These are phyloP conservation scores for Viola odorata DNA, from an alignment of 345 rosid genomes.

Conservation along the genomic window DNA sequence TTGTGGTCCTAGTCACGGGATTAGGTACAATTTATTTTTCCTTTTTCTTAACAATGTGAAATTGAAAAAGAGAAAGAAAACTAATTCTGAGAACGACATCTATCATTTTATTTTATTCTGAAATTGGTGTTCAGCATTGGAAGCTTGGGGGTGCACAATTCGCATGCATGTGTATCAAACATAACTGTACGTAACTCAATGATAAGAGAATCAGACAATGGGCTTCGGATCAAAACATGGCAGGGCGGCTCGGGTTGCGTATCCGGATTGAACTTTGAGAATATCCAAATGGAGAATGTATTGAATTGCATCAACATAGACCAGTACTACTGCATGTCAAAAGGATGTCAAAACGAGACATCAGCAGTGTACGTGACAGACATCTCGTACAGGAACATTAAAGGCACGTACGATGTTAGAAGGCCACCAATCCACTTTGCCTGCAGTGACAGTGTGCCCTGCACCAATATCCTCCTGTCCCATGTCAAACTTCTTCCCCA, in stretches of 20 bases:
- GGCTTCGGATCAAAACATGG: slow-evolving; percentile 91
- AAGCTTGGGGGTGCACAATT: slow-evolving; percentile 88
- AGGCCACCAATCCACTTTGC: slow-evolving; percentile 88
- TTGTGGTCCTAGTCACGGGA: slow-evolving; percentile 36
- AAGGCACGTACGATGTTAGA: slow-evolving; percentile 82
- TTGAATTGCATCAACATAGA: slow-evolving; percentile 84
- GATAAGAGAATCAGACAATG: slow-evolving; percentile 87
- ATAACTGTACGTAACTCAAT: slow-evolving; percentile 56
- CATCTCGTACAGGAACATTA: slow-evolving; percentile 64
- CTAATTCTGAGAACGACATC: not conserved
- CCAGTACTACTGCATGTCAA: slow-evolving; percentile 73
- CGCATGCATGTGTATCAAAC: slow-evolving; percentile 92
- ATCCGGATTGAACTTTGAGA: slow-evolving; percentile 55
- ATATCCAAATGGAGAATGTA: slow-evolving; percentile 93
- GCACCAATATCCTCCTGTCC: slow-evolving; percentile 84
- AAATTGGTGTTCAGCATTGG: slow-evolving; percentile 58
- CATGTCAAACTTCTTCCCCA: slow-evolving; percentile 88
- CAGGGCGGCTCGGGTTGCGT: slow-evolving; percentile 89
- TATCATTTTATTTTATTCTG: too few species aligned
- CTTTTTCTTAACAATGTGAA: not conserved
- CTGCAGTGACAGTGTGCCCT: slow-evolving; percentile 84
- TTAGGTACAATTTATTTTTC: slow-evolving; percentile 17
- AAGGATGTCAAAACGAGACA: slow-evolving; percentile 66
- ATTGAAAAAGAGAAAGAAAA: not conserved
- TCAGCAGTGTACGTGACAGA: slow-evolving; percentile 75